Conservation (phyloP, 768 basidiomycete genomes). For the Paxillus rubicundulus region DNA sequence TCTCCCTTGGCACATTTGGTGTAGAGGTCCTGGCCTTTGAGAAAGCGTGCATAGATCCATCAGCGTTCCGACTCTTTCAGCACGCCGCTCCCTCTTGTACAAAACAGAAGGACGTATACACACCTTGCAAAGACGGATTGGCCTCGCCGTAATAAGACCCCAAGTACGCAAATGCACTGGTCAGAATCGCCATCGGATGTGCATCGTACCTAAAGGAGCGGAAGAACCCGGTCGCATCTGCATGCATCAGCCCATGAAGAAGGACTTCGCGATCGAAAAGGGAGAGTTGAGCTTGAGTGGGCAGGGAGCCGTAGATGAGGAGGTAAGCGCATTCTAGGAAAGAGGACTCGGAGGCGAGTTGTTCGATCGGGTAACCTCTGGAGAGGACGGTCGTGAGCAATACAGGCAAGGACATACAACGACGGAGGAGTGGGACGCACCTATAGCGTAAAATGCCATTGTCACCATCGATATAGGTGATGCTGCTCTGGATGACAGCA, state of each 20-base stretch:
- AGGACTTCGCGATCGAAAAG: conserved; percentile 74
- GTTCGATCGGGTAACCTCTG: conserved; percentile 92
- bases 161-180: conserved; percentile 82
- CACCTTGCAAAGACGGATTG: conserved; percentile 84
- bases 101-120: conserved; percentile 5
- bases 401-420: background rate
- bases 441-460: conserved; percentile 80
- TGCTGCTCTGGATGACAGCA: conserved; percentile 73
- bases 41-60: background rate
- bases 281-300: conserved; percentile 55
- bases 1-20: conserved; percentile 69
- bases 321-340: conserved; percentile 86
- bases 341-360: conserved; percentile 74
- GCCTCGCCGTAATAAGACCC: conserved; percentile 87
- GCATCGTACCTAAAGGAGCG: conserved; percentile 83
- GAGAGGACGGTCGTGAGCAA: background rate
- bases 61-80: background rate
- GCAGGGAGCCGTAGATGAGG: conserved; percentile 84
- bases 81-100: background rate
- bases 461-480: conserved; percentile 91
- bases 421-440: conserved; percentile 34
- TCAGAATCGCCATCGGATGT: conserved; percentile 89
- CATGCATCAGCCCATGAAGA: conserved; percentile 68
- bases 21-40: conserved; percentile 70
- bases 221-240: conserved; percentile 68